Evolutionary conservation across 208 protist species (phyloP), one percentile per base, ranked within the genome.

Genomic region (Trypanosoma cruzi): DNA sequence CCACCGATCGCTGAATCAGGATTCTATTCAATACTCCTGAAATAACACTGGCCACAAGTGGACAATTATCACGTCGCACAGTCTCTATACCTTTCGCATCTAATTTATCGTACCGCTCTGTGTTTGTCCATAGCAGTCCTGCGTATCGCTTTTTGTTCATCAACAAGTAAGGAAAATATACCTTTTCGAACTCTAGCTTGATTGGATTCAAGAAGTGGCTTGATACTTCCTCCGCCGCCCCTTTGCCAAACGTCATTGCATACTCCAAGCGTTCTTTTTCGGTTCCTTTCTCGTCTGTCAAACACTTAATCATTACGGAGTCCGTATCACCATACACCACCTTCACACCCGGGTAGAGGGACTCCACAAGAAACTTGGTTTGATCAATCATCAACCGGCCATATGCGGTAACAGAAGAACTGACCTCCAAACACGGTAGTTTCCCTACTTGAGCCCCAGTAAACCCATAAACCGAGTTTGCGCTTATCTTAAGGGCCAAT

Each of bases 141-240:
- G 99, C 99, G 84, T 99, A 99, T 7, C 99, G 90, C 92, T 99
- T 99, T 86, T 99, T 99, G 74, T 96, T 99, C 86, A 99, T 99
- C 18, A 99, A 88, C 29, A 99, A 82, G 77, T 99, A 99, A 8
- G 99, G 99, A 68, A 98, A 99, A 85, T 99, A 99, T 14, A 98
- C 96, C 85, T 99, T 99, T 79, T 99, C 99, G 75, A 99, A 99
- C 77, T 99, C 98, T 22, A 99, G 90, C 67, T 97, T 98, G 72
- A 99, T 99, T 13, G 99, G 99, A 22, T 88, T 80, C 40, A 92
- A 55, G 50, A 96, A 96, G 71, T 94, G 69, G 31, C 67, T 77
- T 13, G 90, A 94, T 29, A 92, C 96, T 20, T 79, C 64, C n/a
- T 95, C 87, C 0, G 99, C 97, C 0, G 99, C 99, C 69, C 79